phyloP scores from a whole-genome alignment of 108 stramenopile species.

The Discostella pseudostelligera region DNA sequence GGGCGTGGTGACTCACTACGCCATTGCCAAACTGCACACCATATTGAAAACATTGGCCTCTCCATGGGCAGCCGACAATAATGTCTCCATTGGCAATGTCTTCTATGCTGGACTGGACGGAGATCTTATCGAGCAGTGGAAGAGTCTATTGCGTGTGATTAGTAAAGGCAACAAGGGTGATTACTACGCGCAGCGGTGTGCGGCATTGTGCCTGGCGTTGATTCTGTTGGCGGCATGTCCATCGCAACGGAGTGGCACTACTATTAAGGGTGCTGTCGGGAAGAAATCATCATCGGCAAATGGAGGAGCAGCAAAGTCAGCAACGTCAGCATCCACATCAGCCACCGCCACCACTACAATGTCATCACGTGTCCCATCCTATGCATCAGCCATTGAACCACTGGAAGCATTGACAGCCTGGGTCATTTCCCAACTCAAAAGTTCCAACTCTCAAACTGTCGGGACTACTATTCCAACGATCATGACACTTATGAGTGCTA shows the following conservation, averaged over 20 bases:
- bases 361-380: conserved; percentile 61
- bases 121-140: conserved; percentile 86
- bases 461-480: conserved; percentile 73
- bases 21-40: conserved; percentile 71
- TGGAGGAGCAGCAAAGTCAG: too few species aligned
- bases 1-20: conserved; percentile 82
- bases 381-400: conserved; percentile 81
- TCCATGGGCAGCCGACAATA: conserved; percentile 54
- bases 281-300: too few species aligned
- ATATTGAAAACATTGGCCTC: conserved; percentile 61
- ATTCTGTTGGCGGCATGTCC: conserved; percentile 82
- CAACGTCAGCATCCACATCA: neutral
- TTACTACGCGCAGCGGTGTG: conserved; percentile 74
- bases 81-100: conserved; percentile 72
- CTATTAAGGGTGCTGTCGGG: neutral
- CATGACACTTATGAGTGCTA: conserved; percentile 71
- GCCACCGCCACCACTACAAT: neutral
- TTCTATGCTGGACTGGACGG: conserved; percentile 86
- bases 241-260: conserved; percentile 43
- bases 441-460: conserved; percentile 60
- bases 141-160: conserved; percentile 73
- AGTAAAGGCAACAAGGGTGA: conserved; percentile 82
- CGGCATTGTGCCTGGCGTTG: conserved; percentile 69
- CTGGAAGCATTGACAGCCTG: conserved; percentile 82
- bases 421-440: conserved; percentile 85